Evolutionary conservation across 306 rosid species (phyloP), one percentile per base, ranked within the genome.

Genomic region (Potentilla sterilis): DNA sequence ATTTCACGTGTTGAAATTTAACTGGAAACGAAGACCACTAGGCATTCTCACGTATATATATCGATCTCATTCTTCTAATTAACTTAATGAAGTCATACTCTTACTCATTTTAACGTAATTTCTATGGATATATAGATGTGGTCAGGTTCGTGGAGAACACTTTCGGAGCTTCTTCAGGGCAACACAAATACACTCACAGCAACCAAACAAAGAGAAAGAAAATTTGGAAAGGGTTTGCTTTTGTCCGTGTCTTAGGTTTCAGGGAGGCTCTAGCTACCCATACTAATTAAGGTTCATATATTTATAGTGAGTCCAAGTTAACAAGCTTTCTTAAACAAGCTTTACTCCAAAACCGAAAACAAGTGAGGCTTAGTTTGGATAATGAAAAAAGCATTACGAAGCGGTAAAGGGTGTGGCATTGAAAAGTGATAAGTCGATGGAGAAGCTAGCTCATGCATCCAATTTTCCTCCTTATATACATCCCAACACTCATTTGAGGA

Each of bases 401-500:
- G 3, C 38, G 48, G 64, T 35, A 11, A 71, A 71, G 35, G 24
- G 58, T 6, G 6, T 16, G 49, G 46, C 54, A 57, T 57, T 41
- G 55, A 55, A 35, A 57, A 57, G 12, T 15, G 32, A 57, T 42
- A 42, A 58, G 18, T 58, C 12, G 43, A 41, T 28, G 4, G n/a
- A 58, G 9, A 42, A 57, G 57, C 55, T 42, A 57, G 57, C 55
- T 42, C 19, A 14, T 54, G 57, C 40, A 28, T 21, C 32, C 62
- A 21, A 28, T 7, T 55, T 55, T 51, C 12, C 13, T 21, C 4
- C 14, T n/a, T 5, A 8, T 5, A 8, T 71, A 42, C 38, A 71
- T 51, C 6, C 3, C 41, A 9, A 19, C 46, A 18, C 44, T 74
- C 63, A 4, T 55, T 68, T 79, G 16, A 38, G 18, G 83, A 80